Conservation (phyloP, 345 rosid genomes). For the Eucalyptus curtisii region DNA sequence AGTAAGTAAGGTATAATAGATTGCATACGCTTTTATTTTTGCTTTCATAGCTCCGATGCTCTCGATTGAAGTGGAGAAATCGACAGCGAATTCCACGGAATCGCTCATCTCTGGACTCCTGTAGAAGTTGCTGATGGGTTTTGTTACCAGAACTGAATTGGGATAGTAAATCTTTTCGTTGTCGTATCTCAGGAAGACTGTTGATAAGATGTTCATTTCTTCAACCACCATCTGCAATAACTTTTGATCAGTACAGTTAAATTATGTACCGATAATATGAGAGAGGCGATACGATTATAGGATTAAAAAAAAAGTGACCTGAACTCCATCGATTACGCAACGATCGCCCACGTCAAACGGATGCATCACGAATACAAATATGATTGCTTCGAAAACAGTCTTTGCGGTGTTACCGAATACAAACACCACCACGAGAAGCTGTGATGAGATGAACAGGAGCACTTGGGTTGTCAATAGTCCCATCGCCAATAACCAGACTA, state of each 20-base stretch:
- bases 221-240: slow-evolving; percentile 47
- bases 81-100: slow-evolving; percentile 44
- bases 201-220: slow-evolving; percentile 58
- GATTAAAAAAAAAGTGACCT: slow-evolving; percentile 13
- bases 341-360: slow-evolving; percentile 67
- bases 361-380: slow-evolving; percentile 68
- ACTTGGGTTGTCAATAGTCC: slow-evolving; percentile 34
- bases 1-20: not conserved
- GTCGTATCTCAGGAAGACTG: slow-evolving; percentile 56
- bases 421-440: slow-evolving; percentile 25
- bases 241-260: not conserved
- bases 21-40: slow-evolving; percentile 24
- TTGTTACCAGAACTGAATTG: slow-evolving; percentile 32
- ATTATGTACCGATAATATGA: not conserved
- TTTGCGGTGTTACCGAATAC: slow-evolving; percentile 44
- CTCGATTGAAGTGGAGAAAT: slow-evolving; percentile 43
- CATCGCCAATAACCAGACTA: slow-evolving; percentile 33
- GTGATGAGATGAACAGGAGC: slow-evolving; percentile 41
- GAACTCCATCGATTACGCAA: slow-evolving; percentile 60
- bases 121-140: slow-evolving; percentile 49
- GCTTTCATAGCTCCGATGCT: slow-evolving; percentile 35
- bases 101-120: slow-evolving; percentile 80
- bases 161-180: slow-evolving; percentile 57
- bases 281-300: not conserved
- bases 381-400: slow-evolving; percentile 45